Evolutionary conservation across 202 grass and related monocot genomes (phyloP), one percentile per base, ranked within the genome.

Genomic region (Schoenoplectus tabernaemontani): DNA sequence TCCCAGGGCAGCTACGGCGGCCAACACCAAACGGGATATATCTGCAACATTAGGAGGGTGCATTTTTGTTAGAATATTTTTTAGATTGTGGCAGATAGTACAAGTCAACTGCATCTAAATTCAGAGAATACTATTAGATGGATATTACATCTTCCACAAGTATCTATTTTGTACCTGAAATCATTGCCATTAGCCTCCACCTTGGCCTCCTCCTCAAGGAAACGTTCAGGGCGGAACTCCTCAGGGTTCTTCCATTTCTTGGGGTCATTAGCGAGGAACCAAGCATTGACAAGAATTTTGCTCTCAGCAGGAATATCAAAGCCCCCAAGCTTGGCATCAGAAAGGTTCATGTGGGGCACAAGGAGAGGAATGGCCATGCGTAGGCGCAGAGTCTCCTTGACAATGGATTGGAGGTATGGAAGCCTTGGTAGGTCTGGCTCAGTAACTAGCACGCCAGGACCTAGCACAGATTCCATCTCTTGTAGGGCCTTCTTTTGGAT

Each of bases 321-420:
- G 43, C 92, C 92, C n/a, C 15, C 11, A 65, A 91, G 92, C 85
- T 88, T 91, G 32, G 78, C 92, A 33, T 91, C 87, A 64, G 64
- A 47, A 77, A 96, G 92, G 89, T 96, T 96, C 92, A 96, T 96
- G 87, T 96, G 92, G 3, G 92, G 92, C 22, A 96, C 92, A 28
- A 96, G 87, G 22, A 96, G 87, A 64, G 92, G 92, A 88, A 96
- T 91, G 38, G 92, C 92, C 92, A 96, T 96, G 83, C 92, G 92
- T 12, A 95, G 78, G 20, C 92, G 92, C 12, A 96, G 85, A 0
- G 92, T 96, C 89, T 96, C 92, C 85, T 91, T 96, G 57, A 96
- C 83, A 30, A 91, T 59, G 13, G 89, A 66, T 82, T 95, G 92
- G 57, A 95, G 89, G 83, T 91, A 95, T 0, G 92, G 92, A 54